Conservation (phyloP, 768 basidiomycete species). For the Russula sp. region DNA sequence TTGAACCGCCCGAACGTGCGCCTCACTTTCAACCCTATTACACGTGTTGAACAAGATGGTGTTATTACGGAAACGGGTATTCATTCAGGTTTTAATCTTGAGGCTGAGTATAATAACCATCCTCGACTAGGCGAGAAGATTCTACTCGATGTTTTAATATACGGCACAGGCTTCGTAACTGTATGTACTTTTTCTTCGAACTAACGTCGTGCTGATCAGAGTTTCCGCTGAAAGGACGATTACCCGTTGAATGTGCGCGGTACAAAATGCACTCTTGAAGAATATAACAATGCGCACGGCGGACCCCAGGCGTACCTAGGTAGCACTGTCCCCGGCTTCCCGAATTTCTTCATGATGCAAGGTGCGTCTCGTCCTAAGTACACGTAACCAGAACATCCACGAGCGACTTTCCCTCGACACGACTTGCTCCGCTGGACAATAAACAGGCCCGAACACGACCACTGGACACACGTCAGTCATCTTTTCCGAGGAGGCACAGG, state of each 20-base stretch:
- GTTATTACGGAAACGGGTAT: constrained; percentile 36
- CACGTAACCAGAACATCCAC: not conserved
- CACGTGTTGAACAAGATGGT: constrained; percentile 40
- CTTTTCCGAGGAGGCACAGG: constrained; percentile 33
- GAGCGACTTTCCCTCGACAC: not conserved
- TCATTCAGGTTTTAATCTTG: not conserved
- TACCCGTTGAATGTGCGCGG: constrained; percentile 9
- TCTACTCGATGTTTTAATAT: constrained; percentile 47
- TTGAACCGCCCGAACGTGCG: constrained; percentile 46
- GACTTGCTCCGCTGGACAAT: not conserved
- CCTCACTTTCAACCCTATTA: constrained; percentile 43
- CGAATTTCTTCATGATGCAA: constrained; percentile 18
- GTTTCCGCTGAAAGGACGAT: not conserved
- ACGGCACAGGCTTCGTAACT: constrained; percentile 46
- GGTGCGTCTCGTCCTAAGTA: not conserved
- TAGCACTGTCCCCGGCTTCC: constrained; percentile 14
- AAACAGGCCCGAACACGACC: constrained; percentile 40
- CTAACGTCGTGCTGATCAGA: not conserved
- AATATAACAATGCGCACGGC: constrained; percentile 42
- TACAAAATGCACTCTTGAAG: constrained; percentile 32
- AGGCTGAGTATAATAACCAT: not conserved
- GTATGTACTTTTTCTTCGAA: constrained; percentile 27
- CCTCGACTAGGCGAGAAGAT: constrained; percentile 34
- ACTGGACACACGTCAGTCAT: constrained; percentile 51
- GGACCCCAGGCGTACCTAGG: constrained; percentile 49